phyloP scores from a whole-genome alignment of 2,329 filamentous ascomycete genomes.

The Paecilomyces niveus region DNA sequence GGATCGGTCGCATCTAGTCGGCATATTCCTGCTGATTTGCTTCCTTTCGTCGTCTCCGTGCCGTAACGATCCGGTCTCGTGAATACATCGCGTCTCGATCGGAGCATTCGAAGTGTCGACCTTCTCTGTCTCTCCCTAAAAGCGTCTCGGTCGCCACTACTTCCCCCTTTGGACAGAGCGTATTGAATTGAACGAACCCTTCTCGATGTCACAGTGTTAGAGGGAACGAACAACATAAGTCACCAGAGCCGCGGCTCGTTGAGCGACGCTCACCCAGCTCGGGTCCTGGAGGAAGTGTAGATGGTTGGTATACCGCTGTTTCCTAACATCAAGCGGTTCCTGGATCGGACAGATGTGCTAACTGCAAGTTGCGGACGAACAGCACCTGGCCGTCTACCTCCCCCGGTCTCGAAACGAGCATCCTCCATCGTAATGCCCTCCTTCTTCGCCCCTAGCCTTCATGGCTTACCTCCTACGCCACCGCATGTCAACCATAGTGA shows the following conservation, averaged over 20 bases:
- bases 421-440: conserved; percentile 32
- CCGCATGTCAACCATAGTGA: conserved; percentile 33
- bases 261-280: conserved; percentile 31
- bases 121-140: background rate
- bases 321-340: background rate
- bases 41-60: background rate
- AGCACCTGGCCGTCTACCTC: conserved; percentile 28
- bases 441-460: conserved; percentile 33
- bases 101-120: background rate
- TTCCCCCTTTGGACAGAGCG: conserved; percentile 5
- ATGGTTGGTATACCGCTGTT: conserved; percentile 28
- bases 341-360: background rate
- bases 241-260: conserved; percentile 32
- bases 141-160: conserved; percentile 7
- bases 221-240: conserved; percentile 20
- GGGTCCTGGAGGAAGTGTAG: conserved; percentile 34
- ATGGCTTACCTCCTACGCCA: conserved; percentile 36
- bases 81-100: background rate
- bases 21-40: conserved; percentile 5
- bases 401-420: conserved; percentile 26
- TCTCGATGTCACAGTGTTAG: conserved; percentile 36
- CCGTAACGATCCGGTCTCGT: background rate
- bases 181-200: conserved; percentile 15
- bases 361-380: conserved; percentile 3
- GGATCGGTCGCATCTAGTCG: background rate